Base-by-base conservation (phyloP, 257 asterid species). In the Striga asiatica region DNA sequence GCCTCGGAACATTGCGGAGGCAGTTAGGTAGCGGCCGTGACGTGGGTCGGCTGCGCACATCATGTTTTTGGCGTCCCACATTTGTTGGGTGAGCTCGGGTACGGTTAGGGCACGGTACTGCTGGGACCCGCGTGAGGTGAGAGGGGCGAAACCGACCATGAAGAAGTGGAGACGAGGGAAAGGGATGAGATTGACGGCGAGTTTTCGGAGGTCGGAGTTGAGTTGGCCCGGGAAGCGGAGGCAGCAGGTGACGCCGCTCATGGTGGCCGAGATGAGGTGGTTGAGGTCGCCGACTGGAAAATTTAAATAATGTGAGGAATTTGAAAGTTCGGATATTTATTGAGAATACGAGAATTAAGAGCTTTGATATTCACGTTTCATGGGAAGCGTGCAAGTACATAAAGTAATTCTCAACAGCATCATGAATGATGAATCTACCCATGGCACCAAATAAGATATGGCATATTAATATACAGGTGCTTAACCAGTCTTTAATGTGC, bases 31-130 rank as follows among this genome's bases (percentile, higher is more conserved):
- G 2, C 95, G 93, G 1, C 93, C 95, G 21, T 85, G 95, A 53
- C 95, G 93, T 13, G 93, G 93, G 56, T 85, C 93, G 29, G 95
- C 93, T 43, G 93, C 93, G 55, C 95, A 85, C 95, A 85, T 86
- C 95, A 86, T 86, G 76, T 86, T 86, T 81, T 86, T 86, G 61
- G 95, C 64, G 43, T 86, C 95, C 94, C 95, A 86, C 95, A 86
- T 86, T 72, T 86, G 94, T 54, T 86, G 95, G 48, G 94, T 86
- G 6, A 86, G 82, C 72, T 86, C 95, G 1, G 94, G 94, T 49
- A 83, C 95, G 11, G 94, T 83, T 8, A 86, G 86, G 42, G 96
- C 85, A 8, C 94, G 88, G 75, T 86, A 86, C 55, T 81, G 94
- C 81, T 86, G 96, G 54, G 96, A 86, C 5, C 96, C 94, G 50